These are phyloP conservation scores for Verruconis gallopava DNA, from an alignment of 2,329 filamentous ascomycete species.

Conservation along the genomic window DNA sequence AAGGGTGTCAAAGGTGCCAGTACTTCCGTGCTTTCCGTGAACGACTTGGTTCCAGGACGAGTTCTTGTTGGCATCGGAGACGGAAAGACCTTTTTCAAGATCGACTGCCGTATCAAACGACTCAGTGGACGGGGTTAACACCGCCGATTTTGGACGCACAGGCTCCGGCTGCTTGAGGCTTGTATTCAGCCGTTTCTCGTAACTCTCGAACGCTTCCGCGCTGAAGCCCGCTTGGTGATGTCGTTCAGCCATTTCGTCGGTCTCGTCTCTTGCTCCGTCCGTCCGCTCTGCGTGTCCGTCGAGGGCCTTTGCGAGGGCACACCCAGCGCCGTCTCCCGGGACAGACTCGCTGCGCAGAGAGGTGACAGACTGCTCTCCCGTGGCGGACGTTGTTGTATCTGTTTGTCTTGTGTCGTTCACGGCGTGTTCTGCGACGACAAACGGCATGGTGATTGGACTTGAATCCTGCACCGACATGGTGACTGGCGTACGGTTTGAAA, in stretches of 20 bases:
- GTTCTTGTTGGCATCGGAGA: not conserved
- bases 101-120: not conserved
- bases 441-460: not conserved
- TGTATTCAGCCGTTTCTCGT: not conserved
- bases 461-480: not conserved
- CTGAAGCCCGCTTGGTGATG: slow-evolving; percentile 3
- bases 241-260: not conserved
- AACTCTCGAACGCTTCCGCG: not conserved
- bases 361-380: not conserved
- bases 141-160: not conserved
- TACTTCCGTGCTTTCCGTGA: not conserved
- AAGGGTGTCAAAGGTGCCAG: slow-evolving; percentile 2
- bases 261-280: not conserved
- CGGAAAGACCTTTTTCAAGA: not conserved
- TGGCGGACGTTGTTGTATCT: not conserved
- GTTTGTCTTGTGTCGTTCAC: not conserved
- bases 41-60: not conserved
- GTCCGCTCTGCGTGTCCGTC: not conserved
- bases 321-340: too few relatives aligned
- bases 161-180: not conserved
- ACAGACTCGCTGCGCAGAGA: too few relatives aligned
- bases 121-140: not conserved
- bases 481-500: not conserved
- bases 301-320: too few relatives aligned
- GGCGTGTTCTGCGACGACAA: not conserved